Conservation (phyloP, 352 stramenopile genomes). For the Detonula confervacea region DNA sequence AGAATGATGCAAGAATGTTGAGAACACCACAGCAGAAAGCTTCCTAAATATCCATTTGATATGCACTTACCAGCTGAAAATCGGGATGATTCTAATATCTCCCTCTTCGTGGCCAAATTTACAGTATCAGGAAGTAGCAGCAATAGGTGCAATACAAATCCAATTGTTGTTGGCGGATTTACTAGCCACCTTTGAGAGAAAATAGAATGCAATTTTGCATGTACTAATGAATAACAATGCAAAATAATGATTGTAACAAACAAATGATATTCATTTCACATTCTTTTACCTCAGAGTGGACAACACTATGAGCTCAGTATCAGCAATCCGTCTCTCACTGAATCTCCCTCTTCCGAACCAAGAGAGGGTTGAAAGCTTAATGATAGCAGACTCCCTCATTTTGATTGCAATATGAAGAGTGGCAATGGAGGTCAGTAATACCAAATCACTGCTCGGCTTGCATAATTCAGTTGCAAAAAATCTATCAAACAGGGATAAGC, state of each 20-base stretch:
- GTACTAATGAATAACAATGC: no score
- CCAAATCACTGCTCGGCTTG: background rate
- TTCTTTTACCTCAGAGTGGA: no score
- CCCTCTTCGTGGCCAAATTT: background rate
- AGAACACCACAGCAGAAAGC: background rate
- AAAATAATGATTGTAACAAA: no score
- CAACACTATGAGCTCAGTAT: slow-evolving; percentile 8
- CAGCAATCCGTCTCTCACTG: background rate
- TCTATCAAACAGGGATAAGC: slow-evolving; percentile 64
- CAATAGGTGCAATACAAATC: slow-evolving; percentile 15
- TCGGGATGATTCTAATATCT: slow-evolving; percentile 6
- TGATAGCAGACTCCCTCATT: background rate
- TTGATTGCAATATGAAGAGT: slow-evolving; percentile 25
- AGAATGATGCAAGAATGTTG: background rate
- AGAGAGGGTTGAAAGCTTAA: slow-evolving; percentile 4
- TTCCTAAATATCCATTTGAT: background rate
- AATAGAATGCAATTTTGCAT: no score
- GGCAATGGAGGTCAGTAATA: slow-evolving; percentile 5
- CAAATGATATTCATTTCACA: no score
- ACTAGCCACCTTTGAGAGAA: slow-evolving; percentile 13
- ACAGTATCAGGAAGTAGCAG: slow-evolving; percentile 17
- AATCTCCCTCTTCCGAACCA: slow-evolving; percentile 9
- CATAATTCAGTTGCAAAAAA: slow-evolving; percentile 39
- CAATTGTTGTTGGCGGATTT: slow-evolving; percentile 17
- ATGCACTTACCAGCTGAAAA: background rate